Conservation (phyloP, 2,329 filamentous ascomycete genomes). For the Alternaria sp. region DNA sequence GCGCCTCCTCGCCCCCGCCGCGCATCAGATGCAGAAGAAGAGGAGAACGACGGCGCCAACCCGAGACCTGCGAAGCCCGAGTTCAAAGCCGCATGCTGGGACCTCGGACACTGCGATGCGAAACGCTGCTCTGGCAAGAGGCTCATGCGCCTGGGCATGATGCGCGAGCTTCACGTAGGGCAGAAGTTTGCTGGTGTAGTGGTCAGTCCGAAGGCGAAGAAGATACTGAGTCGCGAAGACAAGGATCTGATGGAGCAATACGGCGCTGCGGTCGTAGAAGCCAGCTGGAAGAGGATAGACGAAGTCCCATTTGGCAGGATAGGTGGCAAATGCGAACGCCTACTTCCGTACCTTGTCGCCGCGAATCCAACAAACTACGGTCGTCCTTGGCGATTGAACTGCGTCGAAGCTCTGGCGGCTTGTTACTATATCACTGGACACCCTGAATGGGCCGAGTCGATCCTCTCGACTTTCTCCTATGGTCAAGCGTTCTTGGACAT, state of each 20-base stretch:
- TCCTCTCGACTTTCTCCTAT: slow-evolving; percentile 86
- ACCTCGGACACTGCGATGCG: slow-evolving; percentile 95
- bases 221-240: slow-evolving; percentile 82
- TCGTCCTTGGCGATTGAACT: slow-evolving; percentile 92
- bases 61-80: slow-evolving; percentile 53
- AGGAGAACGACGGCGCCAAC: slow-evolving; percentile 30
- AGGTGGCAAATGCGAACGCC: slow-evolving; percentile 87
- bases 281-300: slow-evolving; percentile 90
- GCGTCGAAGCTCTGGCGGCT: slow-evolving; percentile 90
- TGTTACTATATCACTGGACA: slow-evolving; percentile 94
- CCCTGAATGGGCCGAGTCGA: slow-evolving; percentile 84
- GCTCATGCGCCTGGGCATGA: slow-evolving; percentile 87
- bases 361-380: slow-evolving; percentile 98
- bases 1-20: slow-evolving; percentile 55
- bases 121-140: slow-evolving; percentile 96
- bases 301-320: slow-evolving; percentile 93
- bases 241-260: slow-evolving; percentile 80
- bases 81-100: slow-evolving; percentile 98
- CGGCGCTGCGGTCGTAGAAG: slow-evolving; percentile 95
- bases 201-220: slow-evolving; percentile 93
- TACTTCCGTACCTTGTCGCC: slow-evolving; percentile 88
- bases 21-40: slow-evolving; percentile 30
- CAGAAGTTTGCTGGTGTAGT: slow-evolving; percentile 92
- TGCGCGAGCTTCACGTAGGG: slow-evolving; percentile 90
- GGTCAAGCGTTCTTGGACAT: slow-evolving; percentile 89